Conservation (phyloP, 1,284 basidiomycete species). For the Microbotryomycetes sp. region DNA sequence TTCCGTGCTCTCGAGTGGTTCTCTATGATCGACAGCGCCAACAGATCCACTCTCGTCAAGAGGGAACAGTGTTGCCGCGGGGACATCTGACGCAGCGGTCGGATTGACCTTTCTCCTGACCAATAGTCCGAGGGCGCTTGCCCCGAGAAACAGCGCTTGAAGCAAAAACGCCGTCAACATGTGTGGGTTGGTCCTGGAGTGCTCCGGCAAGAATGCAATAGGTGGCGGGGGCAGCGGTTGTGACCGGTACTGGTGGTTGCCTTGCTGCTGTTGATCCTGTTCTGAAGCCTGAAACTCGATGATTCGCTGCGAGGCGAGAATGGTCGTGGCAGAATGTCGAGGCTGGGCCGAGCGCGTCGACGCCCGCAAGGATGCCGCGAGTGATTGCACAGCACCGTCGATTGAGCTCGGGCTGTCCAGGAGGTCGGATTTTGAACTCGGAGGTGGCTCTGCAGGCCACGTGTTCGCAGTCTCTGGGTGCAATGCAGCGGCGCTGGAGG, state of each 20-base stretch:
- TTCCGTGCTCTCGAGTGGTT: conserved; percentile 1
- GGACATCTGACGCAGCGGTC: neutral
- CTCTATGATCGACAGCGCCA: neutral
- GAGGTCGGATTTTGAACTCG: no score
- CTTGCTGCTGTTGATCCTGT: no score
- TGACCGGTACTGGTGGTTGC: neutral
- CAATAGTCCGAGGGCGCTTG: conserved; percentile 22
- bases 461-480: no score
- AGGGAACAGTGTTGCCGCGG: neutral
- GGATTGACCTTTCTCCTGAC: conserved; percentile 5
- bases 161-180: conserved; percentile 21
- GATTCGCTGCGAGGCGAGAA: neutral
- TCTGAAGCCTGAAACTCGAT: no score
- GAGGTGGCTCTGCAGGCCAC: no score
- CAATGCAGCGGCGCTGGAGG: no score
- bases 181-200: neutral
- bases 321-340: neutral
- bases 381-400: neutral
- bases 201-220: conserved; percentile 17
- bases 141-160: conserved; percentile 25
- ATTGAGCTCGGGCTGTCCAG: neutral
- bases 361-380: neutral
- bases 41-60: no score
- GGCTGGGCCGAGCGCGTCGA: neutral
- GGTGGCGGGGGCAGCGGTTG: conserved; percentile 16